Percentiles rank a stretch among this genome's conserved stretches.
phyloP scores from a whole-genome alignment of 2,329 filamentous ascomycete species.

The Tolypocladium cylindrosporum region DNA sequence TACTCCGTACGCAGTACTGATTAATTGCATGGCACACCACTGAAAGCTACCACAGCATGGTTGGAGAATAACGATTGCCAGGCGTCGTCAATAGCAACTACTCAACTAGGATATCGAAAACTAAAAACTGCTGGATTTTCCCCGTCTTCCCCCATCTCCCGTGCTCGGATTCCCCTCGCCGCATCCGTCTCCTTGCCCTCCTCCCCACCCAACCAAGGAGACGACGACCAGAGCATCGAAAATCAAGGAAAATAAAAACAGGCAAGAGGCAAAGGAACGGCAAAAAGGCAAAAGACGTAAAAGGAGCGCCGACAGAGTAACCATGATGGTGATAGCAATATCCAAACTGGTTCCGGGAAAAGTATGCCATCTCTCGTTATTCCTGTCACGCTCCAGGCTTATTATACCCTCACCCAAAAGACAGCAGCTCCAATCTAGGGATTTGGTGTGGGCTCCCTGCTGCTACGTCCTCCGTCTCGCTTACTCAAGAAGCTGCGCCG shows the following conservation, averaged over 20 bases:
- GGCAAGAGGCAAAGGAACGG: background rate
- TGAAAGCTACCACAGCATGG: background rate
- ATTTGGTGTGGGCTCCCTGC: conserved; percentile 34
- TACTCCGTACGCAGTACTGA: background rate
- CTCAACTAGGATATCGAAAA: conserved; percentile 1
- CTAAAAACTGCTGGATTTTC: background rate
- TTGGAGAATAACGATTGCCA: background rate
- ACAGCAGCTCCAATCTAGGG: conserved; percentile 13
- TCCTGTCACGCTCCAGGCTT: background rate
- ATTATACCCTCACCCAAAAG: conserved; percentile 5
- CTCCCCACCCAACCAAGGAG: background rate
- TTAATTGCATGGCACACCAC: too few species aligned
- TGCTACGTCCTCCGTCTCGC: conserved; percentile 28
- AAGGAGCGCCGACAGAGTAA: background rate
- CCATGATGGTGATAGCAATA: background rate
- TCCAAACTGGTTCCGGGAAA: background rate
- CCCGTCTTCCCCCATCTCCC: background rate
- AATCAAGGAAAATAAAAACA: background rate
- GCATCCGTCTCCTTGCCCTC: background rate
- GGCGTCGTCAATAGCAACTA: background rate
- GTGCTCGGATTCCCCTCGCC: background rate
- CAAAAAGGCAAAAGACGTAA: background rate
- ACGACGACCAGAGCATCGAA: background rate
- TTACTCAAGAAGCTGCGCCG: conserved; percentile 48
- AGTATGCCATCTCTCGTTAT: background rate